These are phyloP conservation scores for Paraurostyla sp. DNA, from an alignment of 73 alveolate genomes.

Conservation along the genomic window DNA sequence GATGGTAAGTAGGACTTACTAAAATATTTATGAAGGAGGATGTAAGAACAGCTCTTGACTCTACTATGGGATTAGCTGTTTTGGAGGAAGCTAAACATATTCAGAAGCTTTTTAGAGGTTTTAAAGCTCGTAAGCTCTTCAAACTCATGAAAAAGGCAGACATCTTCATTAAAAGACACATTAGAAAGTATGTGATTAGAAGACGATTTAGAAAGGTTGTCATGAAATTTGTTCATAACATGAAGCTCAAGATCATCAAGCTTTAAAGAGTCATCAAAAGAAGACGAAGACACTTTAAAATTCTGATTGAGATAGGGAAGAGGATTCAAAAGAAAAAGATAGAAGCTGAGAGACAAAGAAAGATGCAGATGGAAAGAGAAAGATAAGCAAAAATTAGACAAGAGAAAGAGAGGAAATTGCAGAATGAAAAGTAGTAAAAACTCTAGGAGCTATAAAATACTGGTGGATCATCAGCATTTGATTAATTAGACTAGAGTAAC, in stretches of 20 bases:
- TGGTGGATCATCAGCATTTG: background rate
- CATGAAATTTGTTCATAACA: background rate
- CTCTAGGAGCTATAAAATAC: background rate
- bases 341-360: conserved; percentile 4
- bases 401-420: background rate
- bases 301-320: conserved; percentile 27
- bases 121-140: background rate
- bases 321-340: conserved; percentile 25
- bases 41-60: conserved; percentile 61
- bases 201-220: background rate
- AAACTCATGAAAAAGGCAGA: background rate
- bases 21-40: conserved; percentile 84
- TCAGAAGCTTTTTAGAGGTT: conserved; percentile 50
- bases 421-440: background rate
- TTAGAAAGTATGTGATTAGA: background rate
- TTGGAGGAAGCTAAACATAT: conserved; percentile 49
- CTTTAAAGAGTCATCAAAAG: background rate
- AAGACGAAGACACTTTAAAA: background rate
- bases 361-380: conserved; percentile 3
- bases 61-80: conserved; percentile 38
- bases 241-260: background rate
- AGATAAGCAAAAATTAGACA: background rate
- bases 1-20: conserved; percentile 81
- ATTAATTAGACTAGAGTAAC: background rate
- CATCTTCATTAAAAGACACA: background rate